Conservation (phyloP, 164 flowering plant genomes). For the Berberis vulgaris region DNA sequence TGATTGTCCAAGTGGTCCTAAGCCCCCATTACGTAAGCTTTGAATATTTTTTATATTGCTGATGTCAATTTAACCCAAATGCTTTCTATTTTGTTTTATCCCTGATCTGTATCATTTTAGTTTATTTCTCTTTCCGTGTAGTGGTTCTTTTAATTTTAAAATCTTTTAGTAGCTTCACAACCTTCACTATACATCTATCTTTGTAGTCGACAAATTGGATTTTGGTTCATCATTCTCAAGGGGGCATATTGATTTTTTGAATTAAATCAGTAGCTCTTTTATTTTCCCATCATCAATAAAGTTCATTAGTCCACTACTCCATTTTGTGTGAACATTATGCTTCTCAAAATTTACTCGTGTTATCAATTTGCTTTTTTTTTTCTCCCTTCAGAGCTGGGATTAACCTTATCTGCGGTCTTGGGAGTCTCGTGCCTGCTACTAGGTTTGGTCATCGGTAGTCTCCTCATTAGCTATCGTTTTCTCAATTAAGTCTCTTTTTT, state of each 20-base stretch:
- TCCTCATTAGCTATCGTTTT: conserved; percentile 45
- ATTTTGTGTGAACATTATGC: background rate
- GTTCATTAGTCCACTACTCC: background rate
- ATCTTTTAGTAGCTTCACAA: too few relatives aligned
- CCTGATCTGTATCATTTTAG: too few relatives aligned
- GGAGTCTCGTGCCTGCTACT: conserved; percentile 36
- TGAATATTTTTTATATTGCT: background rate
- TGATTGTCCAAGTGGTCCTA: conserved; percentile 41
- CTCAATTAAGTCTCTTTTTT: background rate
- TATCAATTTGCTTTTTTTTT: background rate
- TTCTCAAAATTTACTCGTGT: background rate
- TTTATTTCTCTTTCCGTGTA: too few relatives aligned
- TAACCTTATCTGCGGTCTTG: conserved; percentile 24
- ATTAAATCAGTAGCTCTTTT: too few relatives aligned
- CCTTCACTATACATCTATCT: too few relatives aligned
- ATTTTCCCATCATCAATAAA: too few relatives aligned
- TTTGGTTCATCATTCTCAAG: too few relatives aligned
- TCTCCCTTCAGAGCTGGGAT: conserved; percentile 34
- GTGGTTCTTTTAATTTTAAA: too few relatives aligned
- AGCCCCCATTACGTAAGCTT: conserved; percentile 33
- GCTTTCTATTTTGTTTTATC: too few relatives aligned
- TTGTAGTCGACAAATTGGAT: too few relatives aligned
- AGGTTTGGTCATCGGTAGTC: conserved; percentile 37
- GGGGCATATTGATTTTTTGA: too few relatives aligned
- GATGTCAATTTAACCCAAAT: too few relatives aligned